Base-by-base conservation (phyloP, 2,329 filamentous ascomycete genomes). In the Curvularia lunata region DNA sequence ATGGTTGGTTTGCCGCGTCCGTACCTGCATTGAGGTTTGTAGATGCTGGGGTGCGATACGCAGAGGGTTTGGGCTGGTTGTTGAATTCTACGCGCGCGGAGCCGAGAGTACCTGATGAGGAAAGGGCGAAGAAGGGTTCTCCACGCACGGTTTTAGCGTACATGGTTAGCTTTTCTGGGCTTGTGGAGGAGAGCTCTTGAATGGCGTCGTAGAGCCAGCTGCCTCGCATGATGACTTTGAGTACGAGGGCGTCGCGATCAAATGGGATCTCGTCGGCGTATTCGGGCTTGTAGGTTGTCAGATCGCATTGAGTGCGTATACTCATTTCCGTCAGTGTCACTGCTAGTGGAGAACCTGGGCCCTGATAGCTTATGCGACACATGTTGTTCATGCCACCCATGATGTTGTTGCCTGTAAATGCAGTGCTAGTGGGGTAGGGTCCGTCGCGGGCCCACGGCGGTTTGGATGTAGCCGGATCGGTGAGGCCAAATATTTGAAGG, bases 211-310 rank as follows among this genome's bases (percentile, higher is more conserved):
- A 83, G 4, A 94, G 84, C 77, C 86, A 89, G 32, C 85, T 84
- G 10, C 89, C 86, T 65, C 89, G 90, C 90, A 97, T 97, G 73
- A 99, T 98, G 58, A 97, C 92, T 75, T 98, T 99, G 80, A 97
- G 90, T 8, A 87, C 83, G 8, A 98, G 82, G 51, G 88, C 85
- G 49, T 92, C 86, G 30, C 92, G 86, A 70, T 94, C 88, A 65
- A 99, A 92, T 0, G 94, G 95, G 45, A 99, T 98, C 50, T 93
- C 89, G 50, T 93, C 89, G n/a, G 64, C 59, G 48, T 73, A 75
- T 9, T 70, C 75, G 48, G 90, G 86, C 48, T 92, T 85, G 78
- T 97, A 99, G 0, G 95, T 98, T 7, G 89, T 91, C 50, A 99
- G 82, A 59, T 95, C 90, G 77, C 93, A 97, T 8, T 90, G 96